phyloP scores from a whole-genome alignment of 2,329 filamentous ascomycete species.

The Epicoccum nigrum region DNA sequence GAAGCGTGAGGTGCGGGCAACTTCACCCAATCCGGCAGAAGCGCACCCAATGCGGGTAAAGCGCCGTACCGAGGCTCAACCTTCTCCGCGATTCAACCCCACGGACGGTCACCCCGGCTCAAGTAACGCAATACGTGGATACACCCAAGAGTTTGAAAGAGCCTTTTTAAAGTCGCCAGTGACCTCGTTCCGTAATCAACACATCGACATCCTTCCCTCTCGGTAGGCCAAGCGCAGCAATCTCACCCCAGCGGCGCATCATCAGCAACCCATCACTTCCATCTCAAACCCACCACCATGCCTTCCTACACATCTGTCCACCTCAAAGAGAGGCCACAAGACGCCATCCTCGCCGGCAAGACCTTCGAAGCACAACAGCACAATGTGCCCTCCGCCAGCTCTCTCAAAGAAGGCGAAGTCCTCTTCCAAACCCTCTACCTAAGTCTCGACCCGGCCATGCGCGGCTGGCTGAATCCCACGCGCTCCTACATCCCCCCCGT shows the following conservation, averaged over 20 bases:
- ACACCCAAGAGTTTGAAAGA: conserved; percentile 5
- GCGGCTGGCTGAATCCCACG: conserved; percentile 67
- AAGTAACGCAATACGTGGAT: conserved; percentile 25
- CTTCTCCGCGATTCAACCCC: conserved; percentile 31
- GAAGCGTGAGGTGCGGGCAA: background rate
- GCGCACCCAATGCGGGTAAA: conserved; percentile 6
- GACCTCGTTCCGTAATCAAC: background rate
- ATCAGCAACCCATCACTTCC: background rate
- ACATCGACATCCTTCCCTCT: background rate
- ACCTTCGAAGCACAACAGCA: conserved; percentile 65
- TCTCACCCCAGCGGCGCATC: background rate
- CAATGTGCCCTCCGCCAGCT: conserved; percentile 52
- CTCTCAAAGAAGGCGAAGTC: conserved; percentile 69
- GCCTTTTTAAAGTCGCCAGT: conserved; percentile 1
- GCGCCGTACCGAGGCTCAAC: conserved; percentile 17
- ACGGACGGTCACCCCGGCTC: conserved; percentile 19
- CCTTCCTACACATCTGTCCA: conserved; percentile 57
- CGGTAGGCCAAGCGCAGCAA: background rate
- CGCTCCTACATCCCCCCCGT: conserved; percentile 73
- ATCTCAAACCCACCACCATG: conserved; percentile 25
- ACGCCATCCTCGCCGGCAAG: conserved; percentile 66
- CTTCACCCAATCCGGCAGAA: too few species aligned
- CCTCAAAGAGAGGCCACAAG: conserved; percentile 68
- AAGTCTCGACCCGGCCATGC: conserved; percentile 77
- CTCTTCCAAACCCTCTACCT: conserved; percentile 67